Conservation (phyloP, 306 rosid species). For the Prunus kanzakura region DNA sequence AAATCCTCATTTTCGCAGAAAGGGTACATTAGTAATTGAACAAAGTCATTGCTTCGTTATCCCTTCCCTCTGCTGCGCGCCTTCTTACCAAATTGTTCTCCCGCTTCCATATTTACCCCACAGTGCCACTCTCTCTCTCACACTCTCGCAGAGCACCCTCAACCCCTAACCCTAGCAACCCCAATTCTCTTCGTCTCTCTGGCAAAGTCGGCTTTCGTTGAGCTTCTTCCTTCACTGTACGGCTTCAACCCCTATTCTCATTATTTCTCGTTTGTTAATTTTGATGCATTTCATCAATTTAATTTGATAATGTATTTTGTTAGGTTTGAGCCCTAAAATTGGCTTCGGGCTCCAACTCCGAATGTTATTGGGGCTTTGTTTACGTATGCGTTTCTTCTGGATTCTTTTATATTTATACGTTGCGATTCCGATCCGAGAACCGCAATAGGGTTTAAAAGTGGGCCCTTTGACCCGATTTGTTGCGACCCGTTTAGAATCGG, state of each 20-base stretch:
- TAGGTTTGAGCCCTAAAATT: conserved; percentile 16
- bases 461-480: conserved; percentile 35
- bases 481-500: conserved; percentile 22
- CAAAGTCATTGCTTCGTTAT: neutral
- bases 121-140: conserved; percentile 3
- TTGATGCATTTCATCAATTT: neutral
- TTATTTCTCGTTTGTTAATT: neutral
- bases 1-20: neutral
- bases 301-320: neutral
- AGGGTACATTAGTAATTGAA: conserved; percentile 15
- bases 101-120: conserved; percentile 3
- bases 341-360: conserved; percentile 28
- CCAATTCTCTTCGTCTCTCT: neutral
- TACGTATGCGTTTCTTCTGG: neutral
- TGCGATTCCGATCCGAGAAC: conserved; percentile 40
- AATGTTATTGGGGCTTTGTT: neutral
- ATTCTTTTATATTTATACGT: conserved; percentile 4
- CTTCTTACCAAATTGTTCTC: conserved; percentile 14
- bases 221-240: conserved; percentile 11
- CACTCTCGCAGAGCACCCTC: neutral
- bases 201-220: neutral
- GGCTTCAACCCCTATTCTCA: conserved; percentile 5
- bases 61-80: conserved; percentile 18
- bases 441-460: conserved; percentile 14
- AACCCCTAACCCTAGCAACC: conserved; percentile 18